phyloP scores from a whole-genome alignment of 1,139 yeast genomes.

The Komagataea norvegica region DNA sequence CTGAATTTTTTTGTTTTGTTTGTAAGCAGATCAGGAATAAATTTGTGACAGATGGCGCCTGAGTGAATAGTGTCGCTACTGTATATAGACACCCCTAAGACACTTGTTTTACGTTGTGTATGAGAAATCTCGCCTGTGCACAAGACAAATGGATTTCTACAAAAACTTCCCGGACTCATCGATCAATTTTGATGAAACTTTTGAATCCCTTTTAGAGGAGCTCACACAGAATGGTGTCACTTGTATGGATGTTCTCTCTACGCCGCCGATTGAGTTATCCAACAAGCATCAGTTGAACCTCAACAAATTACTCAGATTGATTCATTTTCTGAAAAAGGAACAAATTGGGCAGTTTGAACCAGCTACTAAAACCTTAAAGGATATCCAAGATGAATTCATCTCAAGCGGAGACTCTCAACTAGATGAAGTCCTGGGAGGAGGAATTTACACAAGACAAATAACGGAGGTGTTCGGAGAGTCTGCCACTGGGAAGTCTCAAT shows the following conservation, averaged over 20 bases:
- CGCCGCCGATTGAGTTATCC: slow-evolving; percentile 25
- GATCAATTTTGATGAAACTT: slow-evolving; percentile 30
- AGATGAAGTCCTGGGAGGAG: slow-evolving; percentile 61
- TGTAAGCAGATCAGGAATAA: no score
- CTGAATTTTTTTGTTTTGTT: no score
- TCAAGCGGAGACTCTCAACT: slow-evolving; percentile 58
- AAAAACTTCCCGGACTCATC: slow-evolving; percentile 33
- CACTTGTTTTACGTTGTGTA: no score
- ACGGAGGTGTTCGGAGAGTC: slow-evolving; percentile 84
- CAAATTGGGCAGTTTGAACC: slow-evolving; percentile 6
- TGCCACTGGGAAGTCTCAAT: slow-evolving; percentile 80
- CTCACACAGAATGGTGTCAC: slow-evolving; percentile 30
- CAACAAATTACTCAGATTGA: slow-evolving; percentile 27
- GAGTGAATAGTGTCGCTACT: no score
- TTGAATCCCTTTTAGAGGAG: slow-evolving; percentile 25
- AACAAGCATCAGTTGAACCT: slow-evolving; percentile 37
- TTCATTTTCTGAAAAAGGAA: slow-evolving; percentile 26
- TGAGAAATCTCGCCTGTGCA: neutral
- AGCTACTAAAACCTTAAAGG: neutral
- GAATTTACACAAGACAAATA: slow-evolving; percentile 59
- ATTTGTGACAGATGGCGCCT: no score
- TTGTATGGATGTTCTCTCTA: slow-evolving; percentile 39
- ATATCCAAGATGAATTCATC: slow-evolving; percentile 25
- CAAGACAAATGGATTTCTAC: slow-evolving; percentile 34
- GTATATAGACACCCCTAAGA: no score